Evolutionary conservation across 768 basidiomycete genomes (phyloP).

Genomic region (Mrakia gelida): DNA sequence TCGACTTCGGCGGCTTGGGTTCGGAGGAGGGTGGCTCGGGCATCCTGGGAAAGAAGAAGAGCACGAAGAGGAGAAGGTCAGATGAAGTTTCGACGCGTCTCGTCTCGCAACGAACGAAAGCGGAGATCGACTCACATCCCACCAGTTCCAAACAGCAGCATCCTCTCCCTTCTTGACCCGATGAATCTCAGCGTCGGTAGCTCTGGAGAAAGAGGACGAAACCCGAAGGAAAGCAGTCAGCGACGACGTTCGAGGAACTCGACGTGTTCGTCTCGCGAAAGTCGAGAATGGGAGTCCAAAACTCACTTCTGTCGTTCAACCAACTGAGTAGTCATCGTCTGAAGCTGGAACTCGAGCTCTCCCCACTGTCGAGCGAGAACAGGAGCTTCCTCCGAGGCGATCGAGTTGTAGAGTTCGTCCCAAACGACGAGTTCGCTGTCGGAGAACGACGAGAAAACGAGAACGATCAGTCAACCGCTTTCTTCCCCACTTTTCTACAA

Average conservation of each 20-base stretch:
- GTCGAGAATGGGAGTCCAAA: background rate
- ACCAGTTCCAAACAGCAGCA: slow-evolving; percentile 22
- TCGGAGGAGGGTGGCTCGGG: background rate
- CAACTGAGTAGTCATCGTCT: background rate
- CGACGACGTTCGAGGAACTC: background rate
- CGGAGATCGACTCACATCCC: slow-evolving; percentile 12
- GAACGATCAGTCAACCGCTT: background rate
- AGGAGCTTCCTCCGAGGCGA: background rate
- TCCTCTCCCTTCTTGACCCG: slow-evolving; percentile 9
- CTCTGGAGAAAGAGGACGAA: background rate
- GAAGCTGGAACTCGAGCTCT: slow-evolving; percentile 5
- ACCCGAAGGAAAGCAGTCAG: background rate
- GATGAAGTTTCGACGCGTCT: background rate
- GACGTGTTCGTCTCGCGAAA: too few relatives aligned
- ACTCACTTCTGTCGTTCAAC: slow-evolving; percentile 9
- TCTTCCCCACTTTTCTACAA: background rate
- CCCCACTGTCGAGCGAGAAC: slow-evolving; percentile 5
- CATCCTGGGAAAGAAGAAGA: background rate
- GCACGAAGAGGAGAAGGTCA: background rate
- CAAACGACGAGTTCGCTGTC: slow-evolving; percentile 3
- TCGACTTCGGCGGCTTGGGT: slow-evolving; percentile 11
- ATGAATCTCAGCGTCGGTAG: background rate
- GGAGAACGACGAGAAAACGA: background rate
- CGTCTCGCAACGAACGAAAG: background rate
- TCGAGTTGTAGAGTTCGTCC: slow-evolving; percentile 18